Evolutionary conservation across 169 alveolate species (phyloP), one percentile per base, ranked within the genome.

Genomic region (Plasmodium gaboni): DNA sequence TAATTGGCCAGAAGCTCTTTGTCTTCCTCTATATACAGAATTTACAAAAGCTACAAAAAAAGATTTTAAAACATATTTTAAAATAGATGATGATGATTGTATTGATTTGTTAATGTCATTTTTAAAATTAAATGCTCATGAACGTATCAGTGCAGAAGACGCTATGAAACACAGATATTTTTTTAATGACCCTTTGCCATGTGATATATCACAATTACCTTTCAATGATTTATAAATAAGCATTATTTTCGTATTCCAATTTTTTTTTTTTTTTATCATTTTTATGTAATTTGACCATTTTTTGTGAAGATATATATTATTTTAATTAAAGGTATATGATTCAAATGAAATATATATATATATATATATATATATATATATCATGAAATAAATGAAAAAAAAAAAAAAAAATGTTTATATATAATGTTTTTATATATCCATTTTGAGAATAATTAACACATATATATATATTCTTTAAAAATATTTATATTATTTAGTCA

Each of bases 1-100:
- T 38, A 93, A 92, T 44, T 97, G 99, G 99, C 98, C 99, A 3
- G 97, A 96, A 42, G 98, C 97, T 65, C 55, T 53, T 38, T 91
- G 91, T 60, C 89, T 94, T 19, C 92, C 92, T 46, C 59, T 92
- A 22, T 94, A 92, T 50, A 92, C 96, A 22, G 95, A 91, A 42
- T 92, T 74, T 85, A 87, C 95, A 38, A 85, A 85, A 50, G 71
- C 92, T 12, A 85, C 46, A 48, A 93, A 92, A 46, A 94, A 90
- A 72, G 74, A 89, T 26, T 70, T 92, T 17, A 86, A 80, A 19
- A 60, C 22, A 19, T 10, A 64, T 17, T 70, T 94, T 55, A 91
- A 74, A 64, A 88, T 91, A 28, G 90, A 85, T 12, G 78, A 90
- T 38, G 88, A 73, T 55, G 80, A 73, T 26, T 74, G 88, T 69